Percentiles rank a stretch among this genome's conserved stretches.
These are phyloP conservation scores for Penicillium angulare DNA, from an alignment of 495 filamentous ascomycete genomes.

Conservation along the genomic window DNA sequence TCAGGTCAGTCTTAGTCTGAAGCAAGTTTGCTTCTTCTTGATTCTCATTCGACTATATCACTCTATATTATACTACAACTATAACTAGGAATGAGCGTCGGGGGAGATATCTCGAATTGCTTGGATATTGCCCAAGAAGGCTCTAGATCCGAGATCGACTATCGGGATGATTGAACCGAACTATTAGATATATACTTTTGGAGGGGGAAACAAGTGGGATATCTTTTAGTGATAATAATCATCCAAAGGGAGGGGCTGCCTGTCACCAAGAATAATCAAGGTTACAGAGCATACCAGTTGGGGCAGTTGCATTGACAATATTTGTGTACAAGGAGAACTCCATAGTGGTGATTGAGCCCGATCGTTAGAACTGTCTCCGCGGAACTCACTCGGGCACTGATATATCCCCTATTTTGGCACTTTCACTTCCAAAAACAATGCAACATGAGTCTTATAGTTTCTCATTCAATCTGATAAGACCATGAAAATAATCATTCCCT, in stretches of 20 bases:
- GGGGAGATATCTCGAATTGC: neutral
- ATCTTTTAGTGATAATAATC: neutral
- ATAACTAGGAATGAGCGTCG: neutral
- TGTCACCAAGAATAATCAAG: neutral
- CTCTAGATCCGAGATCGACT: conserved; percentile 6
- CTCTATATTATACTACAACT: neutral
- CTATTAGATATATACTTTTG: neutral
- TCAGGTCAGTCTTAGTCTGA: neutral
- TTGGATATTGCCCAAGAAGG: neutral
- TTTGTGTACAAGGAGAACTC: conserved; percentile 6
- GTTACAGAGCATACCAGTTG: conserved; percentile 6
- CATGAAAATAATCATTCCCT: no score
- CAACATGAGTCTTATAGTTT: neutral
- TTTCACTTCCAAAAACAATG: neutral
- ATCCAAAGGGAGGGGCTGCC: conserved; percentile 6
- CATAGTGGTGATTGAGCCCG: neutral
- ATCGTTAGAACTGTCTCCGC: neutral
- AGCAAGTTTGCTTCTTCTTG: neutral
- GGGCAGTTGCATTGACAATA: no score
- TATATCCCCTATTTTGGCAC: no score
- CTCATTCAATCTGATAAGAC: no score
- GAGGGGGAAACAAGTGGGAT: no score
- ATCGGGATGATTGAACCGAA: neutral
- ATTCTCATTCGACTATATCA: neutral
- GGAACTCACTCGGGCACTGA: neutral